phyloP scores from a whole-genome alignment of 2,329 filamentous ascomycete species.

The Leptographium lundbergii region DNA sequence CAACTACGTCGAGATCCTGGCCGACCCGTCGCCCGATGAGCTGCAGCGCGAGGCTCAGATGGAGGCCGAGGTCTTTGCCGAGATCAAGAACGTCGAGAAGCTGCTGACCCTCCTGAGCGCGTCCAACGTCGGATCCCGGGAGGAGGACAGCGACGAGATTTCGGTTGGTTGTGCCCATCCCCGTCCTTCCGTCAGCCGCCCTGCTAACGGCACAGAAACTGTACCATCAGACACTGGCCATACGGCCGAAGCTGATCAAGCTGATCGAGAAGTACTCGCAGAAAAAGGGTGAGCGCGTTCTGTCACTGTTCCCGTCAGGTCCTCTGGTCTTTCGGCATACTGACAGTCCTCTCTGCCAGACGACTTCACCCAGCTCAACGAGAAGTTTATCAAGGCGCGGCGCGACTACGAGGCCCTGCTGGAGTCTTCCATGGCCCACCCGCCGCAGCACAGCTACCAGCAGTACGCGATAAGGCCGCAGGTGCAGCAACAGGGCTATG shows the following conservation, averaged over 20 bases:
- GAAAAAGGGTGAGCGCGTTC: slow-evolving; percentile 66
- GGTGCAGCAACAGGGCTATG: slow-evolving; percentile 31
- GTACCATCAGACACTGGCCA: slow-evolving; percentile 89
- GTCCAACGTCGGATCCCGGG: slow-evolving; percentile 63
- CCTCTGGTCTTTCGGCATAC: slow-evolving; percentile 2
- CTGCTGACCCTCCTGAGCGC: slow-evolving; percentile 84
- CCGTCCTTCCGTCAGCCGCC: not conserved
- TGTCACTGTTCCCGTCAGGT: not conserved
- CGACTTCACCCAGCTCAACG: slow-evolving; percentile 95
- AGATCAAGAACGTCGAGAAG: slow-evolving; percentile 53
- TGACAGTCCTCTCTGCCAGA: slow-evolving; percentile 37
- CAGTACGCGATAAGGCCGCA: slow-evolving; percentile 47
- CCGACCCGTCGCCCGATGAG: slow-evolving; percentile 89
- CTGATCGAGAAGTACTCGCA: slow-evolving; percentile 98
- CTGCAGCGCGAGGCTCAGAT: slow-evolving; percentile 91
- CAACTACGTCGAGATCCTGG: slow-evolving; percentile 96
- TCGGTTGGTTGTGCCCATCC: slow-evolving; percentile 40
- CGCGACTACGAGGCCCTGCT: slow-evolving; percentile 93
- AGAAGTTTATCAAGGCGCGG: slow-evolving; percentile 98
- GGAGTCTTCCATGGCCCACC: slow-evolving; percentile 91
- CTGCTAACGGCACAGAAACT: slow-evolving; percentile 37
- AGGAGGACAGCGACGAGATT: slow-evolving; percentile 95
- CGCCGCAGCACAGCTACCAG: slow-evolving; percentile 67
- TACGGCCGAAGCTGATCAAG: slow-evolving; percentile 93
- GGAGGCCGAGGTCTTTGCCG: slow-evolving; percentile 59